Evolutionary conservation across 176 grass and related monocot species (phyloP).

Genomic region (Avena eriantha): DNA sequence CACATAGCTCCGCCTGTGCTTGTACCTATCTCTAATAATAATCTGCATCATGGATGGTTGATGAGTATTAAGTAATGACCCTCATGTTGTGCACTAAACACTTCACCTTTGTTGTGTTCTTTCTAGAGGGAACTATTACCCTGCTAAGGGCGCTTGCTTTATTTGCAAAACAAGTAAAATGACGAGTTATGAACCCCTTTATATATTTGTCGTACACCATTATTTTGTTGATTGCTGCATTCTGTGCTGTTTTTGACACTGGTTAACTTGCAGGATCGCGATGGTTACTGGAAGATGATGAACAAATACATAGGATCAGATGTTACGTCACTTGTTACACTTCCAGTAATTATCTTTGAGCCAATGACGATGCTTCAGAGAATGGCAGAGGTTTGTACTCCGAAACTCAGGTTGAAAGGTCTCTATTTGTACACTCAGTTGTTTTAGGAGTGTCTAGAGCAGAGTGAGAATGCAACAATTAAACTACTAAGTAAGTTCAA

Average conservation of each 20-base stretch:
- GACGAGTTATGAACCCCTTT: not conserved
- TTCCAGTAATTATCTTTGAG: constrained; percentile 98
- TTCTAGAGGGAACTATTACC: not conserved
- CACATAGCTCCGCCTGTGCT: too few relatives aligned
- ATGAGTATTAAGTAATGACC: not conserved
- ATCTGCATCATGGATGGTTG: not conserved
- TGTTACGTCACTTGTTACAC: constrained; percentile 98
- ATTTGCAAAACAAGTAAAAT: not conserved
- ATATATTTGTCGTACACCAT: not conserved
- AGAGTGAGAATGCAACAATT: not conserved
- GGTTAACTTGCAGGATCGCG: constrained; percentile 76
- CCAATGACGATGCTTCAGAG: constrained; percentile 96
- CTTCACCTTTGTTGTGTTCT: not conserved
- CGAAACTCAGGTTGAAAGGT: constrained; percentile 8
- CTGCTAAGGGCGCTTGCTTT: not conserved
- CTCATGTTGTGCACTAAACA: not conserved
- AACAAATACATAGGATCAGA: constrained; percentile 95
- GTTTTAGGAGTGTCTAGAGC: not conserved
- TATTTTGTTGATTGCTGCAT: not conserved
- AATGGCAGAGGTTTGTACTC: constrained; percentile 86
- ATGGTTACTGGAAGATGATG: constrained; percentile 99
- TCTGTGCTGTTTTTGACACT: constrained; percentile 36
- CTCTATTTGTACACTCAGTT: not conserved
- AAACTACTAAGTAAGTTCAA: not conserved
- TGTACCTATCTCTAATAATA: not conserved